phyloP scores from a whole-genome alignment of 1,284 basidiomycete genomes.

The Clitocybe nebularis region DNA sequence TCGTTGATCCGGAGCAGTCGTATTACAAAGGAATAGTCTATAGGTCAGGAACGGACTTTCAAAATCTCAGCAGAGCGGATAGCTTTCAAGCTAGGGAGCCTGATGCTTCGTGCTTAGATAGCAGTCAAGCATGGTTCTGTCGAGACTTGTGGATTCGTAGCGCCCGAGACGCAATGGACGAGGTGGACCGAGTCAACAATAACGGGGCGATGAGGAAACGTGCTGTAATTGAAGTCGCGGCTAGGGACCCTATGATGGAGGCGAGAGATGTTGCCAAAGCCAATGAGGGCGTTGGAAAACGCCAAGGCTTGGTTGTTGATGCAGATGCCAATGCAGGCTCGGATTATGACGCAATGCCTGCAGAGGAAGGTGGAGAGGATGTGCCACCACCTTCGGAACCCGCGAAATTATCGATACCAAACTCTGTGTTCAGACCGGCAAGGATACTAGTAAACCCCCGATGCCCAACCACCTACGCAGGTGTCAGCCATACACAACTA shows the following conservation, averaged over 20 bases:
- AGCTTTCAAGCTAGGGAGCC: conserved; percentile 54
- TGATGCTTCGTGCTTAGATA: conserved; percentile 87
- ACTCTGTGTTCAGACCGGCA: conserved; percentile 81
- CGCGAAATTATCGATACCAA: conserved; percentile 69
- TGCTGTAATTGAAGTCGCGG: conserved; percentile 33
- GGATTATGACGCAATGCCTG: conserved; percentile 86
- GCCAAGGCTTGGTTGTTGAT: conserved; percentile 35
- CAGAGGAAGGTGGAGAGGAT: conserved; percentile 49
- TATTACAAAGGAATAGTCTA: conserved; percentile 88
- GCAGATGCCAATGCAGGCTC: conserved; percentile 80
- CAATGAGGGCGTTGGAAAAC: conserved; percentile 27
- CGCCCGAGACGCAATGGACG: conserved; percentile 69
- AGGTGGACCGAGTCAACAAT: conserved; percentile 39
- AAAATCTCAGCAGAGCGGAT: conserved; percentile 70
- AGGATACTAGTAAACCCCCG: conserved; percentile 91
- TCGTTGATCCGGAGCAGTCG: conserved; percentile 89
- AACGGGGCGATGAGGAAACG: conserved; percentile 21
- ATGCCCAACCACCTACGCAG: conserved; percentile 94
- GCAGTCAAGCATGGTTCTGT: conserved; percentile 94
- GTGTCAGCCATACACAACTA: conserved; percentile 89
- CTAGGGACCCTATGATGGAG: conserved; percentile 31
- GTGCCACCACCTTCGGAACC: conserved; percentile 36
- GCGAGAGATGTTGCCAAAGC: conserved; percentile 27
- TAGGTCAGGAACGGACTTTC: conserved; percentile 72
- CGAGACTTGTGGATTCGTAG: conserved; percentile 87